A percentile compares a stretch with the other conserved stretches of the same genome.
These are phyloP conservation scores for Pleurotus platypus DNA, from an alignment of 768 basidiomycete genomes.

Conservation along the genomic window DNA sequence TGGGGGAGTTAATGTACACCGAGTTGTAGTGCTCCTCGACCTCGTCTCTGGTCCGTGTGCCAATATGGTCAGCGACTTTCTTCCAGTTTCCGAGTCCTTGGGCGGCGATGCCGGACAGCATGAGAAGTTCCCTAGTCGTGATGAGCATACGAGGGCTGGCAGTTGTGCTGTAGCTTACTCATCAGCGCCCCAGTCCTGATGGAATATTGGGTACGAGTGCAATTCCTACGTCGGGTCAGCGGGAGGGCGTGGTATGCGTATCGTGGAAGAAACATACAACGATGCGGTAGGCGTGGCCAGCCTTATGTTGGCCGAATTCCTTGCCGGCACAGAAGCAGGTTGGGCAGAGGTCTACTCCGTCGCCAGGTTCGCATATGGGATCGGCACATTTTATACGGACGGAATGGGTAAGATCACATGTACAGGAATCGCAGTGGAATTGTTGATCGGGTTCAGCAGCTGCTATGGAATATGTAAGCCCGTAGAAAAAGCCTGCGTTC, in stretches of 20 bases:
- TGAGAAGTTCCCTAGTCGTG: conserved; percentile 69
- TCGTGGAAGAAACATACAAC: conserved; percentile 51
- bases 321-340: conserved; percentile 89
- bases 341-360: conserved; percentile 91
- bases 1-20: conserved; percentile 73
- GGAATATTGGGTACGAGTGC: conserved; percentile 94
- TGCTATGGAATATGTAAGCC: conserved; percentile 33
- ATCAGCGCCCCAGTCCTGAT: conserved; percentile 95
- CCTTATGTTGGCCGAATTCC: conserved; percentile 83
- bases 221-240: conserved; percentile 59
- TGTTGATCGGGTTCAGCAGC: conserved; percentile 81
- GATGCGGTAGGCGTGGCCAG: conserved; percentile 86
- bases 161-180: conserved; percentile 54
- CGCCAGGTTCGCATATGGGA: conserved; percentile 55
- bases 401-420: conserved; percentile 90
- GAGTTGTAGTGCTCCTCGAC: conserved; percentile 85
- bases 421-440: conserved; percentile 82
- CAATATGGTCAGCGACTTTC: conserved; percentile 92
- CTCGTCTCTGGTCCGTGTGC: conserved; percentile 91
- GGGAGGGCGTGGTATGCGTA: not conserved
- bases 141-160: not conserved
- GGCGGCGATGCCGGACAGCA: conserved; percentile 82
- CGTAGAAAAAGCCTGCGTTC: conserved; percentile 6
- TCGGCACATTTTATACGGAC: conserved; percentile 96
- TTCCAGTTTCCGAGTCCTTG: conserved; percentile 97